phyloP scores from a whole-genome alignment of 2,329 filamentous ascomycete genomes.

The Aspergillus sp. region DNA sequence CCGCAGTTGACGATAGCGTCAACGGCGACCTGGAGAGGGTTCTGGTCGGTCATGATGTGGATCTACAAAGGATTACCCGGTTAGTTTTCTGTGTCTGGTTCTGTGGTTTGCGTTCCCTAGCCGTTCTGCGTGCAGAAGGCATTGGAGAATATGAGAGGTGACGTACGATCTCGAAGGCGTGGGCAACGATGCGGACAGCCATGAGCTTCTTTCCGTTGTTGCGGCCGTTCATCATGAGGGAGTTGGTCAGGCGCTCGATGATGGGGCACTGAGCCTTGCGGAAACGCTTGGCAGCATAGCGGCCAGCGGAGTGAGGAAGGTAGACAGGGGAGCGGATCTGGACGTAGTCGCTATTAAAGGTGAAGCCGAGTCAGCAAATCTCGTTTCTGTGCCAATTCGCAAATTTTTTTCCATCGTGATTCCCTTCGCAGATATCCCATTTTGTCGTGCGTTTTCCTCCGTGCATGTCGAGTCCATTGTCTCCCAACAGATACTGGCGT shows the following conservation, averaged over 20 bases:
- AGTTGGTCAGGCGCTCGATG: slow-evolving; percentile 99
- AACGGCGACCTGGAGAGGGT: slow-evolving; percentile 99
- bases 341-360: slow-evolving; percentile 84
- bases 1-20: slow-evolving; percentile 99
- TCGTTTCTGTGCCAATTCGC: slow-evolving; percentile 8
- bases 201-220: slow-evolving; percentile 99
- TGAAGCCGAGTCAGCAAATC: slow-evolving; percentile 34
- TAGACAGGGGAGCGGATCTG: slow-evolving; percentile 99
- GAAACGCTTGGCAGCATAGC: slow-evolving; percentile 99
- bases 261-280: slow-evolving; percentile 99
- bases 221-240: slow-evolving; percentile 99
- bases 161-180: slow-evolving; percentile 99
- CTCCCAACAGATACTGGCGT: slow-evolving; percentile 12
- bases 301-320: slow-evolving; percentile 96
- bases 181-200: slow-evolving; percentile 98
- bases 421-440: slow-evolving; percentile 11
- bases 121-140: neutral
- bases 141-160: neutral
- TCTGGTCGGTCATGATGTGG: slow-evolving; percentile 99
- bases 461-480: slow-evolving; percentile 12
- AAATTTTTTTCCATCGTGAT: neutral
- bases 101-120: neutral
- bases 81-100: slow-evolving; percentile 10
- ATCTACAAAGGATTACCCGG: slow-evolving; percentile 61
- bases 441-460: slow-evolving; percentile 6